Conservation (phyloP, 176 grass and related monocot species). For the Cenchrus fungigraminus region DNA sequence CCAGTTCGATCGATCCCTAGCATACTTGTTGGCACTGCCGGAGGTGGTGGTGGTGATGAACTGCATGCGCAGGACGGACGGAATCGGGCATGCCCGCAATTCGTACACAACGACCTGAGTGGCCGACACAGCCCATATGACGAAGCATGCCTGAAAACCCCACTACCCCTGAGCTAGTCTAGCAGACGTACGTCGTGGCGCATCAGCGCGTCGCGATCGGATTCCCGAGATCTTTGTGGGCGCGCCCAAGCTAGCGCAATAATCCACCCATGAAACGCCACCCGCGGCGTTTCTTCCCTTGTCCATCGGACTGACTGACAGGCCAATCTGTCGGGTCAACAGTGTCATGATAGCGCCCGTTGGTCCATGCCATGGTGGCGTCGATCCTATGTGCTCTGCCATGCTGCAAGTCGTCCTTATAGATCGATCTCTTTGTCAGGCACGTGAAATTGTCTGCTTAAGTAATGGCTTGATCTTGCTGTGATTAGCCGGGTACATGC, state of each 20-base stretch:
- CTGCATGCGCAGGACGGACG: not conserved
- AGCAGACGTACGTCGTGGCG: not conserved
- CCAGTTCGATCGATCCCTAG: not conserved
- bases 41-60: not conserved
- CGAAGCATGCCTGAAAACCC: slow-evolving; percentile 6
- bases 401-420: not conserved
- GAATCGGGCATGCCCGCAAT: not conserved
- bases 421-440: not conserved
- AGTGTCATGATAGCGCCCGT: not conserved
- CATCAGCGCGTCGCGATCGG: not conserved
- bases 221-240: slow-evolving; percentile 10
- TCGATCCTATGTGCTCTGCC: not conserved
- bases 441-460: not conserved
- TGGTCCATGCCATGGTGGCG: too few species aligned
- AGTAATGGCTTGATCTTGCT: not conserved
- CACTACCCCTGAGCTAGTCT: not conserved
- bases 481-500: not conserved
- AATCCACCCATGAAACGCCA: slow-evolving; percentile 15
- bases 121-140: slow-evolving; percentile 7
- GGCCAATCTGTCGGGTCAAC: not conserved
- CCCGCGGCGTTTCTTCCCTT: not conserved
- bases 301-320: not conserved
- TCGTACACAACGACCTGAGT: not conserved
- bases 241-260: not conserved
- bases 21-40: not conserved